Evolutionary conservation across 1,284 basidiomycete species (phyloP), one percentile per base, ranked within the genome.

Genomic region (Naganishia albida): DNA sequence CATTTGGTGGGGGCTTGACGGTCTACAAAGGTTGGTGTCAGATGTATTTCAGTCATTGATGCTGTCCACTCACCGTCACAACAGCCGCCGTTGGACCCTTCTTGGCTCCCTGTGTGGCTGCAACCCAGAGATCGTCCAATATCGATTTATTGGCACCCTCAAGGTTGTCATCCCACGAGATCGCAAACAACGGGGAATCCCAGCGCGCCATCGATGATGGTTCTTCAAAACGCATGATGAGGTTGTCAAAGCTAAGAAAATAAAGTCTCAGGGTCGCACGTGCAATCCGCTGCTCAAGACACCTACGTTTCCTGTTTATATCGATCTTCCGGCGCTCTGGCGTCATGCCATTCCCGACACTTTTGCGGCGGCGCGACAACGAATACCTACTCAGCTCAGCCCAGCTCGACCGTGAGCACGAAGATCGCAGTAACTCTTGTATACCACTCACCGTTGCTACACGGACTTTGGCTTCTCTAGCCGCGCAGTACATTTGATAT

Each of bases 401-500:
- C 23, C 13, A 8, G 23, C 23, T 42, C 23, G 44, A 39, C 26
- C 8, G 0, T 10, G 42, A n/a, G n/a, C n/a, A n/a, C n/a, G 25
- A 43, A 48, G 13, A 2, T 44, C 52, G n/a, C 26, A 25, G 10
- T 50, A n/a, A 3, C 3, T 20, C 25, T 15, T n/a, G n/a, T n/a
- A 44, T 25, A 18, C 39, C 1, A n/a, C 42, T 75, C 76, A 95
- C 92, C 57, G 94, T 97, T 74, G 89, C 91, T 7, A 91, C 87
- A 28, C 93, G 83, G 39, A 93, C 82, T 70, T 89, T 90, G 66
- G 88, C 85, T 76, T 98, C 95, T 52, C 93, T 82, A 3, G 93
- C 93, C 0, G 91, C 91, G 74, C 94, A 98, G 79, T 97, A 97
- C 80, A 98, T 88, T 80, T 99, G 95, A 78, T 99, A 99, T 43